These are phyloP conservation scores for Trapa incisa DNA, from an alignment of 345 rosid genomes.

Conservation along the genomic window DNA sequence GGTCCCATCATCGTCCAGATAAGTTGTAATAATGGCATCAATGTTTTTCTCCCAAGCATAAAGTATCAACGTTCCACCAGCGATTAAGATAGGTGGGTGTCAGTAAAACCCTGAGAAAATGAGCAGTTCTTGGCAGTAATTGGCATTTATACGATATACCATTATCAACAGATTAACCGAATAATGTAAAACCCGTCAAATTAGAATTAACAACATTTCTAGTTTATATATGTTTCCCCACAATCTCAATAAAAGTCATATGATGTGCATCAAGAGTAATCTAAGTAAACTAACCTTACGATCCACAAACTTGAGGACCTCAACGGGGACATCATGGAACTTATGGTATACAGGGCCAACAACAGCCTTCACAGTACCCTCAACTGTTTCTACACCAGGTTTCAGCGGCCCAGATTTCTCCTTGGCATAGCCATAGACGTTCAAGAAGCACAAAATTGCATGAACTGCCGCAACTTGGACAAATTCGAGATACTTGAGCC, in stretches of 20 bases:
- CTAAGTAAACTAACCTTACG: slow-evolving; percentile 37
- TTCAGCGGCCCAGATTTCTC: slow-evolving; percentile 73
- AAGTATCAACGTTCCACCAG: neutral
- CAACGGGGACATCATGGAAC: slow-evolving; percentile 52
- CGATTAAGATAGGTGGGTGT: too few relatives aligned
- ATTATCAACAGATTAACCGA: neutral
- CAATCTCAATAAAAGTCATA: neutral
- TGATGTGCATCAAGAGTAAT: neutral
- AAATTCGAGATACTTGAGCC: slow-evolving; percentile 62
- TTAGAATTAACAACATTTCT: too few relatives aligned
- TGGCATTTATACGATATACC: neutral
- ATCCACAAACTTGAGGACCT: slow-evolving; percentile 62
- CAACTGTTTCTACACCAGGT: slow-evolving; percentile 69
- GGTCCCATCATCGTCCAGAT: neutral
- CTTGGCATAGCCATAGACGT: slow-evolving; percentile 59
- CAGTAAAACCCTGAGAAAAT: too few relatives aligned
- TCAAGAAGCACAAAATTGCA: slow-evolving; percentile 37
- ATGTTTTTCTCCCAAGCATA: neutral
- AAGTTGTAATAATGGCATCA: neutral
- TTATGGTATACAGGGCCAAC: slow-evolving; percentile 63
- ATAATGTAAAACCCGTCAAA: neutral
- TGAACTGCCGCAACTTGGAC: slow-evolving; percentile 66
- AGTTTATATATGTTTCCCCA: too few relatives aligned
- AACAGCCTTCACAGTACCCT: slow-evolving; percentile 68
- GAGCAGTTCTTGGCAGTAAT: neutral